Evolutionary conservation across 1,139 yeast species (phyloP).

Genomic region (Entelexis paramagnoliae): DNA sequence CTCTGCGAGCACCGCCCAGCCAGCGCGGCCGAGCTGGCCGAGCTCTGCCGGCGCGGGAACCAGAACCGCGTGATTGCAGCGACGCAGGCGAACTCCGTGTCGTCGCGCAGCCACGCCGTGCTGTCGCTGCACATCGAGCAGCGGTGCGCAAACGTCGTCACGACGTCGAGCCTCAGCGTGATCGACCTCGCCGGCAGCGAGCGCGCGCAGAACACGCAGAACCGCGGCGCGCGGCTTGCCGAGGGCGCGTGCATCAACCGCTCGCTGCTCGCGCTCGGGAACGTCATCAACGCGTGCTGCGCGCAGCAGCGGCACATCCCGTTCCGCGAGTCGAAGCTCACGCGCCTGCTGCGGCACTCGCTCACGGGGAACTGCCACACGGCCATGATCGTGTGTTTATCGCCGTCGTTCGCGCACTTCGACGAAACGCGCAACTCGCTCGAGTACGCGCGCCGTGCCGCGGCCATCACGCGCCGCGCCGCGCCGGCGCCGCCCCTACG

Average conservation of each 20-base stretch:
- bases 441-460: constrained; percentile 84
- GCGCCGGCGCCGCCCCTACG: background rate
- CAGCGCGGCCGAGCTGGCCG: constrained; percentile 67
- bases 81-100: constrained; percentile 81
- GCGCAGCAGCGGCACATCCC: constrained; percentile 68
- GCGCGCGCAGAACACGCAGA: constrained; percentile 80
- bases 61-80: constrained; percentile 70
- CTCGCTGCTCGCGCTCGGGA: constrained; percentile 79
- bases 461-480: constrained; percentile 26
- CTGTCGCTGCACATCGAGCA: constrained; percentile 63
- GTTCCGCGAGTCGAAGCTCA: constrained; percentile 78
- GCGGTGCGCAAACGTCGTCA: constrained; percentile 31
- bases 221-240: constrained; percentile 60
- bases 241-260: constrained; percentile 92
- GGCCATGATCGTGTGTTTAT: constrained; percentile 87
- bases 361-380: constrained; percentile 94
- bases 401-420: constrained; percentile 76
- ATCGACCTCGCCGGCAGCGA: constrained; percentile 94
- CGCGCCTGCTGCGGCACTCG: constrained; percentile 74
- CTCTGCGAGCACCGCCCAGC: constrained; percentile 54
- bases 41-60: constrained; percentile 62
- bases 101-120: constrained; percentile 89
- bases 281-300: constrained; percentile 74
- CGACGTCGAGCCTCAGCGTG: constrained; percentile 49
- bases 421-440: constrained; percentile 87